Base-by-base conservation (phyloP, 306 rosid genomes). In the Canavalia ensiformis region DNA sequence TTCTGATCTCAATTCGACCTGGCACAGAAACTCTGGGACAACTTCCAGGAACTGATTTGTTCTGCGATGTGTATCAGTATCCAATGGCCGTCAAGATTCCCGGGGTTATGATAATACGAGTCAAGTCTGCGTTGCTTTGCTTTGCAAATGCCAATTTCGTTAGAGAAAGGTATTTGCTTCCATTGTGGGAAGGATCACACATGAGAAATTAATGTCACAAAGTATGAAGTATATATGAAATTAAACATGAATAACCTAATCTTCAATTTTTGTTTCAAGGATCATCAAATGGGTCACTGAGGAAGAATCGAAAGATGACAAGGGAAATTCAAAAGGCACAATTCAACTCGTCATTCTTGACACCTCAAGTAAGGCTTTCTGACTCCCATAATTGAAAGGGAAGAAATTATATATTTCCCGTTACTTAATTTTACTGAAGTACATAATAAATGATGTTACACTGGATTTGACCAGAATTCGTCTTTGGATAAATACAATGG, bases 121-220 rank as follows among this genome's bases (percentile, higher is more conserved):
- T 91, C 79, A 94, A 90, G 67, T 91, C 97, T 70, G 83, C 91
- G 25, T 81, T 90, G 77, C 90, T 92, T 74, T 94, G 98, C 73
- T 94, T 94, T 81, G 98, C 98, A 12, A 94, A 92, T 84, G 97
- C 97, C 67, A 92, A 80, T 73, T 90, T 87, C 81, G 74, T 90
- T 18, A 87, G 81, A 73, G 94, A 94, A 75, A 92, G 95, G 98
- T 92, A 82, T 45, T 37, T 72, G 11, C 28, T 74, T 57, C 68
- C 44, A 5, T 9, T 0, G 18, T 45, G 10, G 41, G 31, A 78
- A 37, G n/a, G 39, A 76, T 29, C 25, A 18, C 18, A 52, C 3
- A 39, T 10, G 10, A 35, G n/a, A 76, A 49, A 31, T 79, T 2
- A 28, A 34, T 70, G 34, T 60, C 4, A 8, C 30, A 81, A 37